These are phyloP conservation scores for Neoarthrinium moseri DNA, from an alignment of 2,329 filamentous ascomycete genomes.

Conservation along the genomic window DNA sequence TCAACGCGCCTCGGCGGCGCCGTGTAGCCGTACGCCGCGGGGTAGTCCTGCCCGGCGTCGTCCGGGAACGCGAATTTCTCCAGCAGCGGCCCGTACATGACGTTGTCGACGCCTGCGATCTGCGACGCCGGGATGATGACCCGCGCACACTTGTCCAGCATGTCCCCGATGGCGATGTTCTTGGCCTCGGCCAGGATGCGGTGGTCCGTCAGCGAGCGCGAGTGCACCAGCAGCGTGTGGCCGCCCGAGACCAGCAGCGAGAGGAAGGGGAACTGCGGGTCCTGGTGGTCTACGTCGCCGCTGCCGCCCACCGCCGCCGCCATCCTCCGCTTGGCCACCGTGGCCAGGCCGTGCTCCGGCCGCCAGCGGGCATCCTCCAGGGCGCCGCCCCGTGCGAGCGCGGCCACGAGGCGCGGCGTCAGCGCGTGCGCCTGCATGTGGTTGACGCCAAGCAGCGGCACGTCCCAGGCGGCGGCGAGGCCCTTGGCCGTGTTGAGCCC, in stretches of 20 bases:
- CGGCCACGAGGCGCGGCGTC: constrained; percentile 74
- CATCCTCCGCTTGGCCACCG: not conserved
- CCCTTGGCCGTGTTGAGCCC: constrained; percentile 87
- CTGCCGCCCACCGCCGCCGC: constrained; percentile 1
- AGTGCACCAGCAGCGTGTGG: constrained; percentile 84
- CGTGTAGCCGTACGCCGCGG: constrained; percentile 50
- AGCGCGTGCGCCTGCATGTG: constrained; percentile 98
- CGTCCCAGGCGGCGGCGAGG: constrained; percentile 76
- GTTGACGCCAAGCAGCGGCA: constrained; percentile 82
- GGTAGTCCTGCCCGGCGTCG: constrained; percentile 4
- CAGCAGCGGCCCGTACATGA: constrained; percentile 79
- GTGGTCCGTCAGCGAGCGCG: constrained; percentile 66
- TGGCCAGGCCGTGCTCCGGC: constrained; percentile 4
- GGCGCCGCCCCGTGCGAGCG: constrained; percentile 45
- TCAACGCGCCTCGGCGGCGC: constrained; percentile 57
- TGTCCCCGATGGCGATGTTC: constrained; percentile 89
- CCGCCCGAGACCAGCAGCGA: constrained; percentile 89
- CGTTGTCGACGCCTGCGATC: constrained; percentile 53
- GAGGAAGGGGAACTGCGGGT: constrained; percentile 76
- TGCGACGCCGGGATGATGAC: constrained; percentile 65
- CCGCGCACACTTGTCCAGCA: constrained; percentile 84
- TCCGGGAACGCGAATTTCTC: constrained; percentile 75
- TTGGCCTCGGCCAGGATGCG: constrained; percentile 67
- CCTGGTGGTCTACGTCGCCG: not conserved
- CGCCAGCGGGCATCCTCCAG: constrained; percentile 12